Evolutionary conservation across 73 alveolate genomes (phyloP).

Genomic region (Paramecium sonneborni): DNA sequence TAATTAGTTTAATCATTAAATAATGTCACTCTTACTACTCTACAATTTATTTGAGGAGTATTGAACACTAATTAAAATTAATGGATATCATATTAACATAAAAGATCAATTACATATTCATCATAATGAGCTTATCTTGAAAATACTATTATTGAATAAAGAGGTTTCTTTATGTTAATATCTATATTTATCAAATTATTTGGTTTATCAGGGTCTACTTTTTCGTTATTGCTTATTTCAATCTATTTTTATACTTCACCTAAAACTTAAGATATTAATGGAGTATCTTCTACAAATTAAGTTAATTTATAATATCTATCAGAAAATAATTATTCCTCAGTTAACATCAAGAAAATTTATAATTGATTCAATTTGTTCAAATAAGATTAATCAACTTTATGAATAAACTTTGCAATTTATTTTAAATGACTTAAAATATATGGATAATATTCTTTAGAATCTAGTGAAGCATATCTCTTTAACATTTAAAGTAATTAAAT

Average conservation of each 20-base stretch:
- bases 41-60: background rate
- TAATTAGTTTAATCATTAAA: background rate
- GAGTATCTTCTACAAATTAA: background rate
- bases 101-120: background rate
- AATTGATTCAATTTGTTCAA: background rate
- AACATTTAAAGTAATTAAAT: background rate
- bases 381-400: background rate
- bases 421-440: slow-evolving; percentile 5
- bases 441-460: slow-evolving; percentile 15
- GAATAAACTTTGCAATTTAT: slow-evolving; percentile 10
- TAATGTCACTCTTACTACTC: background rate
- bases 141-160: background rate
- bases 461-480: background rate
- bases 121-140: background rate
- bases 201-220: background rate
- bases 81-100: background rate
- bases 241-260: slow-evolving; percentile 18
- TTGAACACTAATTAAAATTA: slow-evolving; percentile 21
- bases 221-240: slow-evolving; percentile 4
- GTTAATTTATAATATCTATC: background rate
- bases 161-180: background rate
- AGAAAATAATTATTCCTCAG: slow-evolving; percentile 21
- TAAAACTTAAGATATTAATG: background rate
- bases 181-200: background rate
- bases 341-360: background rate